Base-by-base conservation (phyloP, 73 alveolate genomes). In the Loxodes magnus region DNA sequence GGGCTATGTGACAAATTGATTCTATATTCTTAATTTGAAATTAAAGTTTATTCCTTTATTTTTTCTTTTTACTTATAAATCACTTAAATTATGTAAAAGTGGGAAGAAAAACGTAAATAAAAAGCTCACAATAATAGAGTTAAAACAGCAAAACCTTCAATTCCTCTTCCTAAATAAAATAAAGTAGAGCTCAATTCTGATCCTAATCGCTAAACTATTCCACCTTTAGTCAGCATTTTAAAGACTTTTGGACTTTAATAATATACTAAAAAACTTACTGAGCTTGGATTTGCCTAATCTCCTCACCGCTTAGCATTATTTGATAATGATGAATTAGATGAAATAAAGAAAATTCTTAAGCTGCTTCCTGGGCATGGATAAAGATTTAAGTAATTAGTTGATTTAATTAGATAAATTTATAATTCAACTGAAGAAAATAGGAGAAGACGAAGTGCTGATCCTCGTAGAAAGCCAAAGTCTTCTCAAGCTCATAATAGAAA, bases 281-380 rank as follows among this genome's bases (percentile, higher is more conserved):
- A 60, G 25, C 51, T 30, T 15, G 77, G 77, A 20, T 56, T 35
- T 52, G 77, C 54, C 19, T 35, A 64, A 19, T 43, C 51, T 43
- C 38, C 56, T 24, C 30, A 36, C 21, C 46, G 35, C 21, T 52
- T 64, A 23, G 74, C 65, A 14, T 35, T 6, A 10, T 35, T 55
- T n/a, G 5, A 58, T 7, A 36, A 25, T 0, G 28, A 52, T 14
- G 77, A 64, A 4, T 14, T 56, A 12, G 64, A 64, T 4, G 28
- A 19, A n/a, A 31, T 64, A 22, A 14, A 14, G 2, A 22, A 22
- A 5, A 37, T 35, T 14, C 51, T 64, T 38, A 64, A 58, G 46
- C 43, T 64, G 10, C 12, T 64, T 4, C 77, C 77, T 4, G 77
- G 77, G 4, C 77, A 64, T 19, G 35, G 46, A 64, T 46, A 34